These are phyloP conservation scores for Pythium oligandrum DNA, from an alignment of 352 stramenopile genomes.

Conservation along the genomic window DNA sequence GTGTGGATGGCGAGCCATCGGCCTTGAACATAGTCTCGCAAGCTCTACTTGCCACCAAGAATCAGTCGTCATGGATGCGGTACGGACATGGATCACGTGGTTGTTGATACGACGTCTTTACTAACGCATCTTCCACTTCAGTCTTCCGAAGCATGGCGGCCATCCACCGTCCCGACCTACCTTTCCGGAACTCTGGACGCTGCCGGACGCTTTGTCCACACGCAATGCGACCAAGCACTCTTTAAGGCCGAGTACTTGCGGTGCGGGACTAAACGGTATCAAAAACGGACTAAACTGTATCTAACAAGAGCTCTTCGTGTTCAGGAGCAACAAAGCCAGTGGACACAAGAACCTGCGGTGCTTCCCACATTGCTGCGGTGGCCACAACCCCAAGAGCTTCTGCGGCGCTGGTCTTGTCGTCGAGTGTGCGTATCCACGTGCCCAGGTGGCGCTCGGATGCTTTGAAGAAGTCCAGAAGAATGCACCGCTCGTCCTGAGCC, in stretches of 20 bases:
- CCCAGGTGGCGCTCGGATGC: slow-evolving; percentile 52
- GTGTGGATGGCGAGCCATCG: too few species aligned
- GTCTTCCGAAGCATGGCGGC: background rate
- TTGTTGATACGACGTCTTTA: background rate
- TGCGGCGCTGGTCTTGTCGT: slow-evolving; percentile 74
- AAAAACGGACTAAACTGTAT: too few species aligned
- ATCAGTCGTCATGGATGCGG: background rate
- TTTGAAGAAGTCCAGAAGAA: slow-evolving; percentile 62
- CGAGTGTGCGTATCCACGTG: slow-evolving; percentile 56
- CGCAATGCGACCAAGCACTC: slow-evolving; percentile 70
- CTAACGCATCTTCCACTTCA: background rate
- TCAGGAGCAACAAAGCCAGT: slow-evolving; percentile 82
- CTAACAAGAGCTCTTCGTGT: background rate
- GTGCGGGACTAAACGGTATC: slow-evolving; percentile 11
- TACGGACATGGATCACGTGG: background rate
- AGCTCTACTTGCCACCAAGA: background rate
- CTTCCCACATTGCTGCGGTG: slow-evolving; percentile 80
- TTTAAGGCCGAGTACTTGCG: slow-evolving; percentile 72
- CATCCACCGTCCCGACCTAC: slow-evolving; percentile 2
- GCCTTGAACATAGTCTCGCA: too few species aligned
- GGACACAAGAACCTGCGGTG: slow-evolving; percentile 82
- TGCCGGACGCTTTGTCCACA: slow-evolving; percentile 43
- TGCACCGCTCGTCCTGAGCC: slow-evolving; percentile 1
- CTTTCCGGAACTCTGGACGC: background rate
- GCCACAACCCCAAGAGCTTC: slow-evolving; percentile 84